These are phyloP conservation scores for Aspergillus uvarum DNA, from an alignment of 2,329 filamentous ascomycete species.

Conservation along the genomic window DNA sequence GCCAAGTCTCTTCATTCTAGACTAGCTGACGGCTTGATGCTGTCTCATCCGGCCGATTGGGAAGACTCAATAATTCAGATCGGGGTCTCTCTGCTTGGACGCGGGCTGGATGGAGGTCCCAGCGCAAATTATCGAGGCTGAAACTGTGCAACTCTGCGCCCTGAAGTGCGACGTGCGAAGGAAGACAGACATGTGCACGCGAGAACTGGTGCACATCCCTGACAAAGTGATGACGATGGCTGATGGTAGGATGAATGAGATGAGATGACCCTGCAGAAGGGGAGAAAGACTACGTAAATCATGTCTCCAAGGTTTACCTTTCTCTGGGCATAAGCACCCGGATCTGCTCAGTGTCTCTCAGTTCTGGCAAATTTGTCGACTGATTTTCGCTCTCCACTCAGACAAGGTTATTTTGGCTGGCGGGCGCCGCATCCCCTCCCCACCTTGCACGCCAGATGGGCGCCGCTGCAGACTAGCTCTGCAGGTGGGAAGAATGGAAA, in stretches of 20 bases:
- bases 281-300: background rate
- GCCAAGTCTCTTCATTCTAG: no score
- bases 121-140: constrained; percentile 3
- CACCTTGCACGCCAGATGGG: background rate
- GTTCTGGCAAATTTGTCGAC: background rate
- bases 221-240: background rate
- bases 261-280: background rate
- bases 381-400: background rate
- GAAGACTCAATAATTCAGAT: background rate
- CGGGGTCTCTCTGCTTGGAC: background rate
- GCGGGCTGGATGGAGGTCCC: background rate
- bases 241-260: background rate
- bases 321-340: background rate
- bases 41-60: constrained; percentile 19
- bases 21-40: background rate
- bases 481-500: background rate
- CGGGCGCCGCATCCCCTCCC: background rate
- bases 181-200: background rate
- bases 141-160: constrained; percentile 3
- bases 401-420: background rate
- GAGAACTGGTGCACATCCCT: background rate
- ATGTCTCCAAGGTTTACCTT: background rate
- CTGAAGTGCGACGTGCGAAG: background rate
- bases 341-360: background rate
- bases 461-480: background rate